Percentiles rank a stretch among this genome's conserved stretches.
phyloP scores from a whole-genome alignment of 768 basidiomycete genomes.

The Agaricus blazei region DNA sequence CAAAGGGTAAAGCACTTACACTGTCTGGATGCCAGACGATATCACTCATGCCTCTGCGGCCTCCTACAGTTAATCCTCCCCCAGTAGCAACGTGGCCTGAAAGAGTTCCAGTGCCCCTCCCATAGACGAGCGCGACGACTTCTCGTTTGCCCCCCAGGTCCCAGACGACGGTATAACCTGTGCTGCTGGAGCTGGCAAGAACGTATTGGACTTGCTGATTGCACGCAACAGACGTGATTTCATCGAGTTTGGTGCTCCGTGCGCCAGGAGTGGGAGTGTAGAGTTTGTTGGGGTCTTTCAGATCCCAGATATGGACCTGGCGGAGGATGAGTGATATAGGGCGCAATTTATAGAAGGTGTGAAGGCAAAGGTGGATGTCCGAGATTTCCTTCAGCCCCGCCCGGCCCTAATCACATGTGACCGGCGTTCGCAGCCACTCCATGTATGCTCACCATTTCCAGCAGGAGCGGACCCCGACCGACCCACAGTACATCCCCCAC shows the following conservation, averaged over 20 bases:
- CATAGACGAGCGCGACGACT: constrained; percentile 87
- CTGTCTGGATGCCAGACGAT: constrained; percentile 99
- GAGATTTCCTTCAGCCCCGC: constrained; percentile 63
- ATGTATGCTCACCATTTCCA: too few species aligned
- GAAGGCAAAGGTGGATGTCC: constrained; percentile 89
- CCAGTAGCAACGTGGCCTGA: constrained; percentile 54
- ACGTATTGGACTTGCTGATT: constrained; percentile 93
- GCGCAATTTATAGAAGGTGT: too few species aligned
- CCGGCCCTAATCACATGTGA: constrained; percentile 14
- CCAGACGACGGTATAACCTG: constrained; percentile 97
- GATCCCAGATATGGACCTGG: constrained; percentile 94
- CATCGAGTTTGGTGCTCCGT: constrained; percentile 82
- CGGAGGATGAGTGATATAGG: constrained; percentile 15
- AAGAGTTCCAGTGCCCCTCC: constrained; percentile 75
- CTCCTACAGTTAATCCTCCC: constrained; percentile 68
- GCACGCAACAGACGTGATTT: constrained; percentile 94
- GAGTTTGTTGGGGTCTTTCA: constrained; percentile 88
- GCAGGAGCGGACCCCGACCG: neutral
- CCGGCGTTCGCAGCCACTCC: neutral
- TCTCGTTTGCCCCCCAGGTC: constrained; percentile 92
- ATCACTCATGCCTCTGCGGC: constrained; percentile 90
- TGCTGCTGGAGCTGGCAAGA: constrained; percentile 88
- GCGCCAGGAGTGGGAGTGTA: constrained; percentile 76
- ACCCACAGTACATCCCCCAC: neutral
- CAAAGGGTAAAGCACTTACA: constrained; percentile 36